Evolutionary conservation across 192 early-diverging fungal genomes (phyloP), one percentile per base, ranked within the genome.

Genomic region (Backusella circina): DNA sequence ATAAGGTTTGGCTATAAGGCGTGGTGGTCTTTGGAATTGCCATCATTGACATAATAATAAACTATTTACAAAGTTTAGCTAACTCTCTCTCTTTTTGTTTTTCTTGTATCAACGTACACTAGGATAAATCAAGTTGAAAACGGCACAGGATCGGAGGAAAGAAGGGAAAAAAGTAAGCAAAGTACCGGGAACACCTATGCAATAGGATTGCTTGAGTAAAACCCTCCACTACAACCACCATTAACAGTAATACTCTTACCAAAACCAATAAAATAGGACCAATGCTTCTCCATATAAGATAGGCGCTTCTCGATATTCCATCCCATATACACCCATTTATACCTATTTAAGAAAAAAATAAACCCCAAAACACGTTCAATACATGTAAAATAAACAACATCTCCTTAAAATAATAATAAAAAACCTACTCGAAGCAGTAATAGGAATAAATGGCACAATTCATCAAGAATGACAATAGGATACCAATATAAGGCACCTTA

Each of bases 391-490:
- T 18, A 6, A 33, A 16, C 16, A 47, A 16, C 2, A 16, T 6
- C 23, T 21, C 18, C 67, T 16, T 21, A 41, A 35, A 35, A n/a
- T 7, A 38, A 67, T 21, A 38, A 5, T 23, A 5, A 38, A 15
- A 33, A 8, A 77, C 79, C 75, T 81, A 82, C 80, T 82, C 80
- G 39, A 82, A 82, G 39, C 76, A 75, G 36, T 82, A 82, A 47
- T 82, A 82, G 2, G 80, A 74, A n/a, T 72, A 73, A 6, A 75
- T 75, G 33, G 66, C 57, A 57, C 80, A 82, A n/a, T 75, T 75
- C 51, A 78, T 70, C 30, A 78, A n/a, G 30, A 78, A 77, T 2
- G 76, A 73, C 2, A 75, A 33, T 0, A 72, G 2, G 18, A 41
- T 72, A 32, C 80, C 80, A 65, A 82, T 28, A 16, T 44, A 50